Base-by-base conservation (phyloP, 306 rosid genomes). In the Notholithocarpus densiflorus region DNA sequence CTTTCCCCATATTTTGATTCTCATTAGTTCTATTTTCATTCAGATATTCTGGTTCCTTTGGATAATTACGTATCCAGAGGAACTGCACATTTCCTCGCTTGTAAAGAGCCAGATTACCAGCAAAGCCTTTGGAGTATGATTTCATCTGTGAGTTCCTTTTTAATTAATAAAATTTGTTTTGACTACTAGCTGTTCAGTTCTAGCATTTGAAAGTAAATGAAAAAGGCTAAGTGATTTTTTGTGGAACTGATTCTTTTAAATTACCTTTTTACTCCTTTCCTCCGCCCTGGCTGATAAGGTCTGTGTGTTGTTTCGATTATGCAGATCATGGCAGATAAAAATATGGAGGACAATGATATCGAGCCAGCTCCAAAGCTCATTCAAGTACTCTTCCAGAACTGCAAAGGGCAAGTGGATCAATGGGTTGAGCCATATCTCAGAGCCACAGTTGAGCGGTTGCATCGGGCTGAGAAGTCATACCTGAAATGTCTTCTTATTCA, bases 351-450 rank as follows among this genome's bases (percentile, higher is more conserved):
- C 79, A 81, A 75, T n/a, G 98, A 94, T 84, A 91, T 94, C 77
- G 97, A 90, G 85, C 94, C 98, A 27, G 94, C 98, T 62, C 98
- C 98, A 19, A 94, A 94, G 89, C 97, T 94, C 86, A 86, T 94
- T 77, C 97, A 92, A 89, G 98, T 94, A 56, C 83, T 94, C 84
- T 92, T 94, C 77, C 98, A 92, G 87, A 92, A 94, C 71, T 94
- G 98, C 78, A 88, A 83, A 84, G 97, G 97, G 78, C 98, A 91
- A 82, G 97, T 92, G 84, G 98, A 94, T 86, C 97, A 88, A 19
- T 94, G 98, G 98, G 93, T 94, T 80, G 98, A 92, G 76, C 97
- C 95, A 26, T 94, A 94, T 82, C 89, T 94, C 71, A 91, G 92
- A 82, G 76, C 89, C 71, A 86, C 97, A 1, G 72, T 68, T 34